Evolutionary conservation across 208 protist genomes (phyloP), one percentile per base, ranked within the genome.

Genomic region (Leishmania turanica): DNA sequence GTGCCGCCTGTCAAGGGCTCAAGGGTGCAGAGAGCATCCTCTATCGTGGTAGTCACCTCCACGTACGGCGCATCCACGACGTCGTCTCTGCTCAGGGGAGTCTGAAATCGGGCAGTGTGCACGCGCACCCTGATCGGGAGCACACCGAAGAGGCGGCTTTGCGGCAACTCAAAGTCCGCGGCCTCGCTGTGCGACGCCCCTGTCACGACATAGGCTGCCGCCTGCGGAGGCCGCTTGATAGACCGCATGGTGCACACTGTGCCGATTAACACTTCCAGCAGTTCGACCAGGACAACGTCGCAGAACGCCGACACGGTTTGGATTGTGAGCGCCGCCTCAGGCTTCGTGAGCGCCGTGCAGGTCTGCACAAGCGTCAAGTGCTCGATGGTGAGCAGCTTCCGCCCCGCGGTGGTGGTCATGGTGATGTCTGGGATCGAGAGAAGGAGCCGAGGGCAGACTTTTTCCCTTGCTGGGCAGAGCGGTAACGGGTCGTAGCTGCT

Each of bases 401-500:
- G 77, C 4, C 82, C 82, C 0, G 82, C 78, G 1, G 82, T 75
- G 3, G 82, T 86, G 56, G 82, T 80, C 82, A 86, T 82, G 15
- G 82, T 80, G 56, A 86, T 51, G 62, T 86, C 82, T 4, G 82
- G 73, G 17, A 86, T 37, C 0, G 78, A 86, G 0, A 86, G 78
- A 49, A 82, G 47, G 31, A 86, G 64, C 7, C 9, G 2, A 27
- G 21, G 56, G 37, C 15, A 37, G 3, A n/a, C 47, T 1, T 24
- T 24, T 15, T 21, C 19, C 13, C 34, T 42, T 19, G 15, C 15
- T 15, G 72, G 15, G 19, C 31, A 15, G 17, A 17, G n/a, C 53
- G 21, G 17, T 13, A 24, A 51, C 19, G 40, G 27, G 6, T 62
- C n/a, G 71, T 62, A 17, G 51, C 47, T 4, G 31, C 31, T 17